Conservation (phyloP, 768 basidiomycete species). For the Lactarius hengduanensis region DNA sequence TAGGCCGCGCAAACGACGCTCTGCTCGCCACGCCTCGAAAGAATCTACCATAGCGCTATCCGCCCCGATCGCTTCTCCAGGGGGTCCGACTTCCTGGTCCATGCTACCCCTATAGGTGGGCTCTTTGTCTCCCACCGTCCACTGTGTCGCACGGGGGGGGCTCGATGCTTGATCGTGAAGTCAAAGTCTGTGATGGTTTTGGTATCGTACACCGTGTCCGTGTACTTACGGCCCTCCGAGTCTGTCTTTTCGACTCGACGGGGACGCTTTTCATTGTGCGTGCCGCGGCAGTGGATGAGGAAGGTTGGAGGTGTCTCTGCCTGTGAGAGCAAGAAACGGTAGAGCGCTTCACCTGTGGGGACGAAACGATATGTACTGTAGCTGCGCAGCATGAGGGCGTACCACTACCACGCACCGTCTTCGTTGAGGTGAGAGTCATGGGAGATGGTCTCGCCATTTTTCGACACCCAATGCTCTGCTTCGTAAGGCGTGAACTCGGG, state of each 20-base stretch:
- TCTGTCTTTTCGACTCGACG: slow-evolving; percentile 45
- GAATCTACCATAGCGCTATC: slow-evolving; percentile 43
- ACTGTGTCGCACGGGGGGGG: slow-evolving; percentile 48
- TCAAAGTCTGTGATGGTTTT: slow-evolving; percentile 67
- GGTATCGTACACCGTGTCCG: slow-evolving; percentile 50
- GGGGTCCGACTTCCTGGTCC: slow-evolving; percentile 52
- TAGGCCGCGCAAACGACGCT: slow-evolving; percentile 48
- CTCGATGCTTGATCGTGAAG: slow-evolving; percentile 55
- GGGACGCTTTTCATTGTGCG: slow-evolving; percentile 53
- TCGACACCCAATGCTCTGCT: slow-evolving; percentile 54
- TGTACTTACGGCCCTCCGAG: slow-evolving; percentile 37
- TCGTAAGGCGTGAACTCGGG: slow-evolving; percentile 63
- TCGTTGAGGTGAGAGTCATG: slow-evolving; percentile 69
- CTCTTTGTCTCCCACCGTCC: slow-evolving; percentile 60
- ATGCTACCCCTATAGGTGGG: slow-evolving; percentile 66
- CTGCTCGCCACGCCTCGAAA: slow-evolving; percentile 45
- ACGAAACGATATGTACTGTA: background rate
- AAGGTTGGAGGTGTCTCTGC: slow-evolving; percentile 46
- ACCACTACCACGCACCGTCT: slow-evolving; percentile 46
- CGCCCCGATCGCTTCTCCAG: slow-evolving; percentile 41
- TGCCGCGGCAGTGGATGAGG: slow-evolving; percentile 51
- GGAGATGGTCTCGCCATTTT: slow-evolving; percentile 55
- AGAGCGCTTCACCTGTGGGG: slow-evolving; percentile 60
- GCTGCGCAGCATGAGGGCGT: slow-evolving; percentile 14
- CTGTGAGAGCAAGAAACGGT: slow-evolving; percentile 69